These are phyloP conservation scores for Tricholoma terreum DNA, from an alignment of 768 basidiomycete species.

Conservation along the genomic window DNA sequence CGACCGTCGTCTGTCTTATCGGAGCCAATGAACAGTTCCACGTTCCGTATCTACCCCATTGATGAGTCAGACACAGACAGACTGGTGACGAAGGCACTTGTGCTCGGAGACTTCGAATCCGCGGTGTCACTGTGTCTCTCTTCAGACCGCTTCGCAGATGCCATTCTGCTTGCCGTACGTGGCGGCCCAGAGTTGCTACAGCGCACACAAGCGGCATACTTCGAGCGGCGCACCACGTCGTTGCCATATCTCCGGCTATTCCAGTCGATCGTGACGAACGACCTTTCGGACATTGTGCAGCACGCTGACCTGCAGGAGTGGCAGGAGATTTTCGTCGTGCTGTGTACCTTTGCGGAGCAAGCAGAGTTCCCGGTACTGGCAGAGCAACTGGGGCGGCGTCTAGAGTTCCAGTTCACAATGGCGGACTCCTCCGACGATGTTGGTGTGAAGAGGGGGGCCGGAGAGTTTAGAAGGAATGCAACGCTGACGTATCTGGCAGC, in stretches of 20 bases:
- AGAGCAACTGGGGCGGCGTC: slow-evolving; percentile 86
- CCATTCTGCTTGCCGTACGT: slow-evolving; percentile 87
- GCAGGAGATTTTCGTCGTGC: slow-evolving; percentile 94
- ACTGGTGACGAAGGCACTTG: slow-evolving; percentile 88
- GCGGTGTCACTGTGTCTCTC: slow-evolving; percentile 92
- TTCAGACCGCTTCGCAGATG: slow-evolving; percentile 88
- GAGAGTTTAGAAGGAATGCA: slow-evolving; percentile 76
- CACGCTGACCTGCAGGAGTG: slow-evolving; percentile 94
- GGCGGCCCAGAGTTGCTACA: slow-evolving; percentile 86
- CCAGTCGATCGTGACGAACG: slow-evolving; percentile 91
- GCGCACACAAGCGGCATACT: slow-evolving; percentile 91
- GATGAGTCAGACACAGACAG: slow-evolving; percentile 87
- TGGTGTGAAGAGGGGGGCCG: slow-evolving; percentile 39
- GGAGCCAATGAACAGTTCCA: slow-evolving; percentile 70
- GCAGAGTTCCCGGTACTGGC: slow-evolving; percentile 86
- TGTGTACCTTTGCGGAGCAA: slow-evolving; percentile 87
- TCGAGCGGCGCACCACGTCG: slow-evolving; percentile 71
- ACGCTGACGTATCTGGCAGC: slow-evolving; percentile 93
- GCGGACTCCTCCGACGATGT: slow-evolving; percentile 47
- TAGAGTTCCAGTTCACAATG: slow-evolving; percentile 81
- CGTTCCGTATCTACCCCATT: slow-evolving; percentile 86
- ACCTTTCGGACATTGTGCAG: slow-evolving; percentile 91
- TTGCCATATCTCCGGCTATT: slow-evolving; percentile 90
- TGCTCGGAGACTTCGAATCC: slow-evolving; percentile 92
- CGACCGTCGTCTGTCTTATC: slow-evolving; percentile 79